These are phyloP conservation scores for Akanthomyces lecanii DNA, from an alignment of 2,329 filamentous ascomycete genomes.

Conservation along the genomic window DNA sequence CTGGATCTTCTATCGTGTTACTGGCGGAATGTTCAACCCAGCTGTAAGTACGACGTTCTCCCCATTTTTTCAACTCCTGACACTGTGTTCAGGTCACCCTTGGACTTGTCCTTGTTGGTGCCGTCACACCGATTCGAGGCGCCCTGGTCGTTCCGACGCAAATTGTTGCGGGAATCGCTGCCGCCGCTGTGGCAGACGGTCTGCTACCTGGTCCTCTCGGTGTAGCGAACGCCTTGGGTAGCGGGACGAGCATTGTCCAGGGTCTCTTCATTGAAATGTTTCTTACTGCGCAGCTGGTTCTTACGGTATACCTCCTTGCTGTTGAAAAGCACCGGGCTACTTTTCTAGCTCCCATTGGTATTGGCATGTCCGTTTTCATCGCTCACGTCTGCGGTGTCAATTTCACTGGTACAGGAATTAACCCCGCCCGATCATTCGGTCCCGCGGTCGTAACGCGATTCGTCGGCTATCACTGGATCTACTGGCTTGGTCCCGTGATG, in stretches of 20 bases:
- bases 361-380: constrained; percentile 68
- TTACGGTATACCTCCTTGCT: constrained; percentile 65
- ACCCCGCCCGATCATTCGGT: constrained; percentile 49
- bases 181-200: constrained; percentile 52
- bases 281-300: constrained; percentile 58
- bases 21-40: constrained; percentile 49
- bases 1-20: constrained; percentile 54
- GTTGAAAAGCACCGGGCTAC: constrained; percentile 71
- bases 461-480: constrained; percentile 49
- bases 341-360: constrained; percentile 66
- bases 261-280: constrained; percentile 66
- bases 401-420: constrained; percentile 46
- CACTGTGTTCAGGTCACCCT: constrained; percentile 44
- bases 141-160: constrained; percentile 52
- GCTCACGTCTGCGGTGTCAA: constrained; percentile 42
- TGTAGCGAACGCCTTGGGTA: constrained; percentile 53
- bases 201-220: constrained; percentile 55
- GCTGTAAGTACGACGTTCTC: constrained; percentile 34
- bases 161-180: constrained; percentile 54
- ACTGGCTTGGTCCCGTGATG: constrained; percentile 50
- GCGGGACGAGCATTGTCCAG: constrained; percentile 47
- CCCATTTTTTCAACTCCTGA: background rate
- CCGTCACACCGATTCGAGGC: constrained; percentile 49
- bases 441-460: constrained; percentile 43
- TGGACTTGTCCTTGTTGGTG: constrained; percentile 55